Evolutionary conservation across 1,284 basidiomycete genomes (phyloP).

Genomic region (Ganoderma multipileum): DNA sequence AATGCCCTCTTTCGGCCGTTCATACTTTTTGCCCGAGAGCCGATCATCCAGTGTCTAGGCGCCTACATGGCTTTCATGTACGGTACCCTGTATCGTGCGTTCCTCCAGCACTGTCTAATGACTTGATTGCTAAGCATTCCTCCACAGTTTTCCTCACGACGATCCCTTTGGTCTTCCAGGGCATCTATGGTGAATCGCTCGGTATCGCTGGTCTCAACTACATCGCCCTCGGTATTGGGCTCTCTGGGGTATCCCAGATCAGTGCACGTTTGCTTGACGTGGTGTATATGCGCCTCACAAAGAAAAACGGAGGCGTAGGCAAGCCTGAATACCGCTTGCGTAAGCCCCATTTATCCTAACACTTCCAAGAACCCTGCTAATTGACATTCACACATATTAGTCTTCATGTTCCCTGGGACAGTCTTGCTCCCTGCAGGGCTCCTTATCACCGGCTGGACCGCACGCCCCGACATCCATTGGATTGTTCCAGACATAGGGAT

Average conservation of each 20-base stretch:
- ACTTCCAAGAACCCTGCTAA: neutral
- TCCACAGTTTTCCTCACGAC: conserved; percentile 65
- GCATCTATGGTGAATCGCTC: conserved; percentile 53
- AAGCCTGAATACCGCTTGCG: conserved; percentile 59
- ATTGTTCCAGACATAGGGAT: conserved; percentile 72
- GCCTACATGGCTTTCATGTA: conserved; percentile 59
- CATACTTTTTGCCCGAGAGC: conserved; percentile 50
- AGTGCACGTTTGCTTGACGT: conserved; percentile 64
- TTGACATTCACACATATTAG: conserved; percentile 39
- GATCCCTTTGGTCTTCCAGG: conserved; percentile 67
- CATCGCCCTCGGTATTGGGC: conserved; percentile 65
- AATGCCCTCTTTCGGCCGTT: conserved; percentile 53
- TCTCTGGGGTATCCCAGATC: conserved; percentile 57
- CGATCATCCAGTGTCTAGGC: conserved; percentile 52
- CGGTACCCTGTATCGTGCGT: conserved; percentile 61
- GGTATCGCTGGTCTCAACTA: conserved; percentile 70
- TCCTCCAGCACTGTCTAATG: neutral
- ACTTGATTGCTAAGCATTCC: neutral
- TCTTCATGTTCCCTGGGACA: conserved; percentile 64
- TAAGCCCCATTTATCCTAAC: conserved; percentile 15
- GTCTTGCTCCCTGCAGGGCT: conserved; percentile 64
- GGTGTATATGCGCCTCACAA: conserved; percentile 58
- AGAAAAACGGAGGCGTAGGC: conserved; percentile 57
- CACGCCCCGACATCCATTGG: conserved; percentile 62
- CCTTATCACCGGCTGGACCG: conserved; percentile 73